Base-by-base conservation (phyloP, 768 basidiomycete species). In the Hygrophorus pudorinus region DNA sequence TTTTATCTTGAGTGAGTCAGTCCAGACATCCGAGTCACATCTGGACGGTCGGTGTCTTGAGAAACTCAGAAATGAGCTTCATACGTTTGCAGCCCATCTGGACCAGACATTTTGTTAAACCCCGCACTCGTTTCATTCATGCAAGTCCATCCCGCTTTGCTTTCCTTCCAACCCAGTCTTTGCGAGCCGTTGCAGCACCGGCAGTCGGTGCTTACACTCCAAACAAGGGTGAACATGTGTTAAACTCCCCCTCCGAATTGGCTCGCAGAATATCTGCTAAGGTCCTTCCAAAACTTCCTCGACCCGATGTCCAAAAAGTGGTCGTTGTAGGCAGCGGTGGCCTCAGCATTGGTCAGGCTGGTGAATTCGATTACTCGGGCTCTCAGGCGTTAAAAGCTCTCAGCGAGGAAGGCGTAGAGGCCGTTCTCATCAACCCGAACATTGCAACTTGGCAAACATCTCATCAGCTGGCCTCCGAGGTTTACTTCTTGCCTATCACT, bases 391-490 rank as follows among this genome's bases (percentile, higher is more conserved):
- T 99, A 65, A 98, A 99, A 63, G 96, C 96, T 12, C 80, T 99
- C 42, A 79, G 83, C 53, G 96, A 99, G 63, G 90, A 93, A 61
- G 93, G 93, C 42, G 82, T 99, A 41, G 76, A 86, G 45, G 88
- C 91, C 27, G 81, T 99, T 50, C 81, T 99, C 51, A 90, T 99
- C 63, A 99, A 98, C 64, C 96, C 96, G 38, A 98, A 99, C 60
- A 97, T 98, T 51, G 94, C 96, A 34, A 98, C 96, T 24, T 97
- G 94, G 85, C 96, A 99, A 66, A 98, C 96, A 1, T 97, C 93
- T 6, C 96, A 99, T 60, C 82, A 97, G 61, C 73, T 99, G 51
- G 96, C 96, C 21, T 85, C 85, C 1, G 89, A 97, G 61, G 91
- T 98, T 53, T 99, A 98, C 68, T 99, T 98, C 68, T 66, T 99